These are phyloP conservation scores for Physcomitrium patens DNA, from an alignment of 225 moss, liverwort and hornwort genomes.

Conservation along the genomic window DNA sequence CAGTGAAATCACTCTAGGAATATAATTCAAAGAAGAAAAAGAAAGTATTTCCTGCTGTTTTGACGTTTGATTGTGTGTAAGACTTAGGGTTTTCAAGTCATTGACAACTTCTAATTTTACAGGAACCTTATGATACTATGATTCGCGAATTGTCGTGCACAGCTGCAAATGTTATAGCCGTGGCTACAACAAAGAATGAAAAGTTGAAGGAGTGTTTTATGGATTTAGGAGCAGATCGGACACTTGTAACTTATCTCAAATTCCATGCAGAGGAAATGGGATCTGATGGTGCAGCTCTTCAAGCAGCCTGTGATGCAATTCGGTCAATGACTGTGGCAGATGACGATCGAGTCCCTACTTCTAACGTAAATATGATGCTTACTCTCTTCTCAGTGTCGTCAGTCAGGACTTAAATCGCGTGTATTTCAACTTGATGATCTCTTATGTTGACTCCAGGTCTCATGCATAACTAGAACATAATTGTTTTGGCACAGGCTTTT, in stretches of 20 bases:
- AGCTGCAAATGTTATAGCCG: slow-evolving; percentile 64
- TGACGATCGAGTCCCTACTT: slow-evolving; percentile 86
- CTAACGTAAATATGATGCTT: slow-evolving; percentile 59
- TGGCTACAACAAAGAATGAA: slow-evolving; percentile 77
- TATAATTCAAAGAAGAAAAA: too few species aligned
- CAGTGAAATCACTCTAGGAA: background rate
- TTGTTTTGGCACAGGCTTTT: slow-evolving; percentile 64
- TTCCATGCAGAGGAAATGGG: slow-evolving; percentile 66
- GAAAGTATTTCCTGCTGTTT: too few species aligned
- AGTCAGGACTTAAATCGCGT: background rate
- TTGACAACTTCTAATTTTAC: slow-evolving; percentile 27
- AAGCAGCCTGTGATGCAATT: slow-evolving; percentile 84
- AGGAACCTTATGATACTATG: slow-evolving; percentile 65
- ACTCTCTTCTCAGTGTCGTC: slow-evolving; percentile 20
- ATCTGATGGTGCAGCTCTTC: slow-evolving; percentile 72
- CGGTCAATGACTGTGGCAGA: slow-evolving; percentile 82
- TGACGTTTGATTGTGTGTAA: background rate
- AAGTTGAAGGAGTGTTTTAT: slow-evolving; percentile 74
- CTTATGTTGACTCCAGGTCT: background rate
- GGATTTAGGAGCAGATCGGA: slow-evolving; percentile 69
- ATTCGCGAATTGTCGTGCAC: slow-evolving; percentile 60
- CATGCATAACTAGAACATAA: slow-evolving; percentile 12
- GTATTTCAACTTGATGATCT: background rate
- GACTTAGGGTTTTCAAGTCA: slow-evolving; percentile 3
- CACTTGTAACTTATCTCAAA: slow-evolving; percentile 63